Conservation (phyloP, 176 grass and related monocot genomes). For the Ananas comosus region DNA sequence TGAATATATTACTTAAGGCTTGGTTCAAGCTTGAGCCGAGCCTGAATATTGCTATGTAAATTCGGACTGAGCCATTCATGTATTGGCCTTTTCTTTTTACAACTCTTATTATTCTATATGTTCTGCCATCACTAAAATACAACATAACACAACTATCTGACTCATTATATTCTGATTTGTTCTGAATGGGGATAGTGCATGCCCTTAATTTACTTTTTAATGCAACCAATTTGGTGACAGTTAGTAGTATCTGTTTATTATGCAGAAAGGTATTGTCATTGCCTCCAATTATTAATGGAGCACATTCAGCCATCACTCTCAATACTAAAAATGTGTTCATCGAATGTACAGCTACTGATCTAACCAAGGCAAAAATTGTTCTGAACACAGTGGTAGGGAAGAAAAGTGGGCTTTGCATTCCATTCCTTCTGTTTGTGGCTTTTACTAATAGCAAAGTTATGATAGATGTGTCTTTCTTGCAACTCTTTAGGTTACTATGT, state of each 20-base stretch:
- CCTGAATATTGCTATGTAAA: background rate
- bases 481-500: conserved; percentile 80
- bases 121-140: background rate
- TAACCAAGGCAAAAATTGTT: conserved; percentile 98
- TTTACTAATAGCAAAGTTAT: conserved; percentile 13
- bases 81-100: no score
- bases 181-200: background rate
- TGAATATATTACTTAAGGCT: background rate
- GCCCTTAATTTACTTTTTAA: background rate
- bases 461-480: conserved; percentile 12
- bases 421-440: background rate
- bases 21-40: background rate
- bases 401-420: conserved; percentile 8
- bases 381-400: conserved; percentile 86
- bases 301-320: conserved; percentile 85
- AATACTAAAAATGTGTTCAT: conserved; percentile 84
- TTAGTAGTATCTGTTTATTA: conserved; percentile 20
- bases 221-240: no score
- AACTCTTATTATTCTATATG: no score
- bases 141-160: background rate
- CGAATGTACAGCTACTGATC: conserved; percentile 92
- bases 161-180: background rate
- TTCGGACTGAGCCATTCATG: background rate
- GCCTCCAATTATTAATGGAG: conserved; percentile 88
- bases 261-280: conserved; percentile 83